A percentile compares a stretch with the other conserved stretches of the same genome.
These are phyloP conservation scores for Peronospora tabacina DNA, from an alignment of 352 stramenopile species.

Conservation along the genomic window DNA sequence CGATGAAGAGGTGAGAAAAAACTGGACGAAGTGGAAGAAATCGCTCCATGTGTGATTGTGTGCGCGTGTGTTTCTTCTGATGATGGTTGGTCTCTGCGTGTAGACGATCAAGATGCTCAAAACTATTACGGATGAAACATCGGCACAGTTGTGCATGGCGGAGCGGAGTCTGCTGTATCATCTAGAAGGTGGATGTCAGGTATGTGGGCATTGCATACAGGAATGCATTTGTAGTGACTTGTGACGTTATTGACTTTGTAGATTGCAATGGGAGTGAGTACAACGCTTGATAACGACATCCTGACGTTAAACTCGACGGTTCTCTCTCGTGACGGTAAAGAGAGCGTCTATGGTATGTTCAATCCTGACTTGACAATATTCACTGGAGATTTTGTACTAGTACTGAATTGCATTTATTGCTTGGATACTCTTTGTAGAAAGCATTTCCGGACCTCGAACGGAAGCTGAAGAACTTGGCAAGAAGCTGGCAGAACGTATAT, in stretches of 20 bases:
- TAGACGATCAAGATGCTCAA: constrained; percentile 70
- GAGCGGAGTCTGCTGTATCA: constrained; percentile 78
- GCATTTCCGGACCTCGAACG: constrained; percentile 45
- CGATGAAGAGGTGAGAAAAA: constrained; percentile 37
- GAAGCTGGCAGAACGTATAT: constrained; percentile 50
- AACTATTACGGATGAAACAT: constrained; percentile 69
- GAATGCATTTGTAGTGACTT: neutral
- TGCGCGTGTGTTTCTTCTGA: neutral
- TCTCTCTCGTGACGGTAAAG: constrained; percentile 64
- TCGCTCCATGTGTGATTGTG: neutral
- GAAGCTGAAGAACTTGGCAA: constrained; percentile 63
- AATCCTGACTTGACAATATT: constrained; percentile 1
- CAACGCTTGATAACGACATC: constrained; percentile 49
- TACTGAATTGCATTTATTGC: neutral
- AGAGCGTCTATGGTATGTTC: constrained; percentile 36
- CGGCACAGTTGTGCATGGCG: constrained; percentile 68
- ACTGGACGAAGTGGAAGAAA: neutral
- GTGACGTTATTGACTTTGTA: constrained; percentile 16
- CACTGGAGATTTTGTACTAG: neutral
- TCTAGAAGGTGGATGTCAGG: constrained; percentile 82
- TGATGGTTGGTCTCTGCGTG: neutral
- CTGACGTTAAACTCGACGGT: constrained; percentile 65
- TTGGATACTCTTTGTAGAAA: constrained; percentile 17
- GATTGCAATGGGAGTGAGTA: constrained; percentile 81
- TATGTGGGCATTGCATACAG: constrained; percentile 19